These are phyloP conservation scores for Solanum hybrid DNA, from an alignment of 305 asterid genomes.

Conservation along the genomic window DNA sequence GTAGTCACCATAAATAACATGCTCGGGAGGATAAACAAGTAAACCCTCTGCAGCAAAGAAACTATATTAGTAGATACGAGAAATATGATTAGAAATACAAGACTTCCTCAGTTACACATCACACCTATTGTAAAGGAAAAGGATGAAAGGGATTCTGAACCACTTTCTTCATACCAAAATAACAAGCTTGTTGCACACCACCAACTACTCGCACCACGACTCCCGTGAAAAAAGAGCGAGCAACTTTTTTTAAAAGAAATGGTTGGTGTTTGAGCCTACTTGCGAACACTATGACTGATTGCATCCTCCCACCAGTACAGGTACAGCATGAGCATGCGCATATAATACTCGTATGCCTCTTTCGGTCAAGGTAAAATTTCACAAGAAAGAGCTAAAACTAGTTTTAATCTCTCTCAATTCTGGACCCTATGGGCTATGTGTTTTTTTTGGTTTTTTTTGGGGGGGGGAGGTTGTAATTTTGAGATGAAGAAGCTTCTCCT, in stretches of 20 bases:
- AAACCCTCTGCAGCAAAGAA: constrained; percentile 55
- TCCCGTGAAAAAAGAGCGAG: neutral
- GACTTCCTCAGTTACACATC: neutral
- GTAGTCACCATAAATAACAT: constrained; percentile 81
- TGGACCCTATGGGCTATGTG: neutral
- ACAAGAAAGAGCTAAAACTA: neutral
- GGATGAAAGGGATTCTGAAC: neutral
- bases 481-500: neutral
- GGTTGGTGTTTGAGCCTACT: neutral
- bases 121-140: neutral
- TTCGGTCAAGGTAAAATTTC: neutral
- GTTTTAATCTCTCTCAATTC: neutral
- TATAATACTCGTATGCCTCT: neutral
- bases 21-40: constrained; percentile 85
- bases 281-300: neutral
- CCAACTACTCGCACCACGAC: neutral
- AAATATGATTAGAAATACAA: neutral
- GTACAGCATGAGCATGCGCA: neutral
- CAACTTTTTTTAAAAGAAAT: neutral
- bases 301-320: neutral
- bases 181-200: neutral
- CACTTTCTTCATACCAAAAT: neutral
- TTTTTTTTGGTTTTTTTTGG: neutral
- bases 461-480: neutral
- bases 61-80: neutral